Base-by-base conservation (phyloP, 768 basidiomycete genomes). In the Kwoniella newhampshirensis region DNA sequence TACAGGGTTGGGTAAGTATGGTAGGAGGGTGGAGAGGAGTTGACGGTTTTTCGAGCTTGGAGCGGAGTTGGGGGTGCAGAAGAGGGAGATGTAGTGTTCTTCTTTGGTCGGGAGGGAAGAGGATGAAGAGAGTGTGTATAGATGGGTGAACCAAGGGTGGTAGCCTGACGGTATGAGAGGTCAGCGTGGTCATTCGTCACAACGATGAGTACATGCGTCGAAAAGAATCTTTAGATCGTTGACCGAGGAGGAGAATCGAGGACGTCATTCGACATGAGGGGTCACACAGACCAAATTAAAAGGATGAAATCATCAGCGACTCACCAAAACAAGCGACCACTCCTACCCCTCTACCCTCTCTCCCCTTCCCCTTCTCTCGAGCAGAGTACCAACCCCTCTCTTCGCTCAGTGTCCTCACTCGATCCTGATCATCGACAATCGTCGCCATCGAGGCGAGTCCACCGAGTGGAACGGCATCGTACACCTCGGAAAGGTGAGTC, bases 81-180 rank as follows among this genome's bases (percentile, higher is more conserved):
- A 87, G 32, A 97, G 81, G 2, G 70, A 69, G 17, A 81, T 75
- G 77, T 96, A 98, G 77, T 98, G 94, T 13, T 80, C 79, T 62
- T 84, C 82, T 71, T 87, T 92, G 20, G 82, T 79, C 26, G 74
- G 57, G 8, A 27, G 45, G 15, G 39, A 2, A 2, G 28, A 18
- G 41, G 48, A 17, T 40, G 49, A 54, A 67, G 68, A 45, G 64
- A 73, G 52, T 82, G 87, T 82, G 67, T 96, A 89, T 60, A 81
- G 81, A 75, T 96, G 85, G 2, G 86, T 82, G 77, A 89, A 93
- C 94, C 94, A 97, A 1, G 94, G 94, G 73, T 97, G 94, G 68
- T 91, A 86, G 42, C 93, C 89, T 91, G 40, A 2, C 3, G 15
- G 30, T 6, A 32, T 32, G 32, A 6, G 32, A 32, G 6, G 13